A percentile compares a stretch with the other conserved stretches of the same genome.
Conservation (phyloP, 2,329 filamentous ascomycete species). For the Leptosphaerulina australis region DNA sequence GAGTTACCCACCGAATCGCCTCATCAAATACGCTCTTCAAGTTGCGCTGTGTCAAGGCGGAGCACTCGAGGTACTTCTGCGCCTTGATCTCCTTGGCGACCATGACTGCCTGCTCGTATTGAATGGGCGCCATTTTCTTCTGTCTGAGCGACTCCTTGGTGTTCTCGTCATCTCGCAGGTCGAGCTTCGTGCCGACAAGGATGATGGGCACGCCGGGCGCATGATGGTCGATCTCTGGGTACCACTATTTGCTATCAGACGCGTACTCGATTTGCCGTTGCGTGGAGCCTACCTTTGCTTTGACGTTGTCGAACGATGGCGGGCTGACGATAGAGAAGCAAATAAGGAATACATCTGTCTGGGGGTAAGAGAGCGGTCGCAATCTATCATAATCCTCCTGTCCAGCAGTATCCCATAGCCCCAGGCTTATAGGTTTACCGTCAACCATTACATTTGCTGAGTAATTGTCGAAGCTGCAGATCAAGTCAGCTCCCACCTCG, state of each 20-base stretch:
- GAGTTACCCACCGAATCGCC: conserved; percentile 80
- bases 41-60: conserved; percentile 93
- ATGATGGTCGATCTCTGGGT: conserved; percentile 95
- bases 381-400: conserved; percentile 98
- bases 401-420: conserved; percentile 97
- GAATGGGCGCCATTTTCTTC: conserved; percentile 97
- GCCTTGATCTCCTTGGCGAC: conserved; percentile 94
- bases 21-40: conserved; percentile 99
- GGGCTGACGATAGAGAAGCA: conserved; percentile 99
- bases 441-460: conserved; percentile 99
- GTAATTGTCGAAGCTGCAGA: conserved; percentile 93
- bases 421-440: conserved; percentile 94
- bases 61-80: conserved; percentile 98
- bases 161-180: conserved; percentile 85
- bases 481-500: conserved; percentile 29
- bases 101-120: conserved; percentile 87
- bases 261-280: background rate
- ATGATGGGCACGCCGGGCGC: conserved; percentile 95
- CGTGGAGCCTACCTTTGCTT: conserved; percentile 82
- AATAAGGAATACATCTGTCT: conserved; percentile 97
- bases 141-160: conserved; percentile 82
- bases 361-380: conserved; percentile 92
- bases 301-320: conserved; percentile 98
- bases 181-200: conserved; percentile 94
- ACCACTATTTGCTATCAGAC: conserved; percentile 69